Evolutionary conservation across 2,329 filamentous ascomycete species (phyloP).

Genomic region (Pseudogymnoascus sp.): DNA sequence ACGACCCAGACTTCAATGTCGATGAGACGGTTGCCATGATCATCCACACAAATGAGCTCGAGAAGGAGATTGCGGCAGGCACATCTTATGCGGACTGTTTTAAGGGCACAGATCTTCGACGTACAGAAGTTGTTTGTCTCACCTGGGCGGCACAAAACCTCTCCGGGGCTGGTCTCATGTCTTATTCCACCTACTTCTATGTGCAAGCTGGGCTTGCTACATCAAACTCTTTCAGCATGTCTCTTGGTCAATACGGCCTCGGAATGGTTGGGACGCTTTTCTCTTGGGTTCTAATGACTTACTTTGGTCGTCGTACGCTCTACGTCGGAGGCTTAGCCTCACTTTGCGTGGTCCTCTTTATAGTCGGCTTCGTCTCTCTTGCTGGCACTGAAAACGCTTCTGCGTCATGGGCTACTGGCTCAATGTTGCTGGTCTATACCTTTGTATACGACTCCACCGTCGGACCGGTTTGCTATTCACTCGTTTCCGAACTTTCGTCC

Average conservation of each 20-base stretch:
- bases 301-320: constrained; percentile 46
- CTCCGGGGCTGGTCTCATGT: constrained; percentile 25
- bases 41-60: constrained; percentile 46
- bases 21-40: constrained; percentile 41
- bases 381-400: constrained; percentile 33
- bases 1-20: constrained; percentile 18
- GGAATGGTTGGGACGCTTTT: constrained; percentile 44
- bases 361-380: constrained; percentile 40
- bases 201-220: constrained; percentile 40
- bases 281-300: constrained; percentile 42
- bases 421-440: constrained; percentile 35
- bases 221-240: constrained; percentile 45
- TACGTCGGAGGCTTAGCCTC: constrained; percentile 43
- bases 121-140: constrained; percentile 47
- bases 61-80: constrained; percentile 36
- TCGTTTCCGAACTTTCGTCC: constrained; percentile 35
- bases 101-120: constrained; percentile 39
- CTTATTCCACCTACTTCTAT: constrained; percentile 3
- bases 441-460: constrained; percentile 38
- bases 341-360: constrained; percentile 37
- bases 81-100: constrained; percentile 44
- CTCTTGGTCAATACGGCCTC: constrained; percentile 40
- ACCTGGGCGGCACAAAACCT: constrained; percentile 56
- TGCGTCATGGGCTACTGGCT: constrained; percentile 37
- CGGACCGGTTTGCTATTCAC: constrained; percentile 36